Percentiles rank a stretch among this genome's conserved stretches.
Evolutionary conservation across 2,329 filamentous ascomycete genomes (phyloP).

Genomic region (Coleophoma eucalyptorum): DNA sequence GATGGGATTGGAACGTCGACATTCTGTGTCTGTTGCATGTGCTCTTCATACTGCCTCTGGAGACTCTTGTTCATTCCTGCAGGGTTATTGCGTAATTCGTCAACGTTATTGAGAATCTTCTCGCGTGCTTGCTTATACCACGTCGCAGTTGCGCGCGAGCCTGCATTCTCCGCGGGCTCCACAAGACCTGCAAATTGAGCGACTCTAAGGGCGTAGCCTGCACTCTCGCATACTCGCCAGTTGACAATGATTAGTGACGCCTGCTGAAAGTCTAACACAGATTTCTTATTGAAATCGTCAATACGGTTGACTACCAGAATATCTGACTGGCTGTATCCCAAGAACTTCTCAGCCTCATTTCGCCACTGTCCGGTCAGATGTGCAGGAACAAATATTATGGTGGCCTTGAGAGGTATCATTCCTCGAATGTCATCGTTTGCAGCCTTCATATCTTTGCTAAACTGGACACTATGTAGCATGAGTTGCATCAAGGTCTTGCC

Average conservation of each 20-base stretch:
- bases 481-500: constrained; percentile 62
- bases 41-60: constrained; percentile 17
- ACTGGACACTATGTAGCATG: constrained; percentile 33
- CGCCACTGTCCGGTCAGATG: constrained; percentile 56
- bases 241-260: constrained; percentile 53
- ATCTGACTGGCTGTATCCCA: constrained; percentile 31
- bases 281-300: constrained; percentile 16
- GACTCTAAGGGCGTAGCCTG: constrained; percentile 44
- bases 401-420: constrained; percentile 43
- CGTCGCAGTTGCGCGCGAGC: constrained; percentile 34
- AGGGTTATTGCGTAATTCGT: constrained; percentile 6
- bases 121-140: constrained; percentile 46
- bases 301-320: constrained; percentile 7
- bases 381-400: constrained; percentile 53
- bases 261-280: constrained; percentile 37
- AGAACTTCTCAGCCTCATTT: constrained; percentile 47
- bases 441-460: constrained; percentile 34
- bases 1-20: constrained; percentile 12
- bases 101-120: constrained; percentile 35
- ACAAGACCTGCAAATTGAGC: constrained; percentile 42
- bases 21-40: constrained; percentile 28
- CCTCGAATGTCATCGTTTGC: not conserved
- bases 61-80: constrained; percentile 6
- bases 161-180: constrained; percentile 32
- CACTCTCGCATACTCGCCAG: constrained; percentile 42